Conservation (phyloP, 768 basidiomycete genomes). For the Leccinum rimulosum region DNA sequence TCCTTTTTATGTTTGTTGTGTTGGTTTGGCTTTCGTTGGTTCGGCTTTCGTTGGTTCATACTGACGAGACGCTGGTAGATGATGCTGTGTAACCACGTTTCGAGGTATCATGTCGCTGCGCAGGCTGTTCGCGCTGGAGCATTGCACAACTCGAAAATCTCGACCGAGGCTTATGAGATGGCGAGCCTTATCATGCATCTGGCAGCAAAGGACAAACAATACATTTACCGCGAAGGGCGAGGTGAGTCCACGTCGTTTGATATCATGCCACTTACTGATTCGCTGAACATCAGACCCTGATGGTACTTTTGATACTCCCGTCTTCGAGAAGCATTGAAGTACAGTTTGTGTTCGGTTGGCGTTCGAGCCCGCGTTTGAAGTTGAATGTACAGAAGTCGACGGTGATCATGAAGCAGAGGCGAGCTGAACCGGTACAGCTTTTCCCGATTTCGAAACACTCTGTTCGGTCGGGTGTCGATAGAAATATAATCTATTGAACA, state of each 20-base stretch:
- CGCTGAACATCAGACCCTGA: constrained; percentile 28
- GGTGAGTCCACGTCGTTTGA: constrained; percentile 33
- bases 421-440: too few species aligned
- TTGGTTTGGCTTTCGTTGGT: too few species aligned
- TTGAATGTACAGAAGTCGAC: too few species aligned
- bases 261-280: background rate
- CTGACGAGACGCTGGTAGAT: constrained; percentile 41
- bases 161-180: constrained; percentile 55
- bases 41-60: background rate
- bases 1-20: constrained; percentile 62
- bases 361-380: too few species aligned
- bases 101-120: constrained; percentile 63
- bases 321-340: constrained; percentile 28
- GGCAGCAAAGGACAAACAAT: constrained; percentile 58
- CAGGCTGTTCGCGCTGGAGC: constrained; percentile 59
- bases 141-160: constrained; percentile 48
- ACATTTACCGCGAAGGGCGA: constrained; percentile 56
- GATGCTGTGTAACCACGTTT: constrained; percentile 71
- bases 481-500: too few species aligned
- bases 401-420: too few species aligned
- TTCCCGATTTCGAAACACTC: too few species aligned
- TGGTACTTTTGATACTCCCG: constrained; percentile 45
- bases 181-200: constrained; percentile 60
- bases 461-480: too few species aligned
- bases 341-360: too few species aligned